Percentiles rank a stretch among this genome's conserved stretches.
phyloP scores from a whole-genome alignment of 495 filamentous ascomycete species.

The Penicillium parvum region DNA sequence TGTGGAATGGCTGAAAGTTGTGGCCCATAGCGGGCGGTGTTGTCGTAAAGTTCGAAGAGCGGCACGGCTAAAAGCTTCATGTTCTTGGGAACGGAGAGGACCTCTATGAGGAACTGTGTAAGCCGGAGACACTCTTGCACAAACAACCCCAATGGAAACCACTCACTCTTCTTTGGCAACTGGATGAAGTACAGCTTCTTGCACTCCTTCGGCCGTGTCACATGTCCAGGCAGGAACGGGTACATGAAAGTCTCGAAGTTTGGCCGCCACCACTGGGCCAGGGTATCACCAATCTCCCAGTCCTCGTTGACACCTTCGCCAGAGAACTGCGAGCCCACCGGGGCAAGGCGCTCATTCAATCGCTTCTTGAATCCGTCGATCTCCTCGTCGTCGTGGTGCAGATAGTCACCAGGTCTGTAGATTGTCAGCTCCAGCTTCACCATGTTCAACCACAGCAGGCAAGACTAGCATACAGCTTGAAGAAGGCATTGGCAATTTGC shows the following conservation, averaged over 20 bases:
- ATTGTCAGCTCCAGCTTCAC: not conserved
- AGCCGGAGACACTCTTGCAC: constrained; percentile 9
- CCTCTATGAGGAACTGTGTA: constrained; percentile 52
- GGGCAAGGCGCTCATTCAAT: constrained; percentile 87
- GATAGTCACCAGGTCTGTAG: constrained; percentile 82
- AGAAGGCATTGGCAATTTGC: constrained; percentile 98
- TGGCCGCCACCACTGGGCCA: constrained; percentile 97
- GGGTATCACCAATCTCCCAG: constrained; percentile 90
- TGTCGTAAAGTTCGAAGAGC: constrained; percentile 96
- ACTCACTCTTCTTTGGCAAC: constrained; percentile 83
- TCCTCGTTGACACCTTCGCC: constrained; percentile 83
- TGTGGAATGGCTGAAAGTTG: constrained; percentile 96
- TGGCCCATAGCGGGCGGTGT: constrained; percentile 89
- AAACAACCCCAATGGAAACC: not conserved
- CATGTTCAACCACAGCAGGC: not conserved
- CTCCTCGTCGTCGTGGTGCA: constrained; percentile 85
- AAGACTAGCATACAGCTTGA: constrained; percentile 64
- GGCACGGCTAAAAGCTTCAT: constrained; percentile 98
- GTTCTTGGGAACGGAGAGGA: constrained; percentile 97
- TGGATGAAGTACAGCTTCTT: constrained; percentile 99
- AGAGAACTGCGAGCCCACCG: constrained; percentile 80
- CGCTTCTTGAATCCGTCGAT: constrained; percentile 88
- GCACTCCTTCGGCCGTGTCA: constrained; percentile 95
- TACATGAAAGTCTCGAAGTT: constrained; percentile 99
- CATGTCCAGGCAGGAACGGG: constrained; percentile 91